These are phyloP conservation scores for Ophiosphaerella herpotricha DNA, from an alignment of 2,329 filamentous ascomycete genomes.

Conservation along the genomic window DNA sequence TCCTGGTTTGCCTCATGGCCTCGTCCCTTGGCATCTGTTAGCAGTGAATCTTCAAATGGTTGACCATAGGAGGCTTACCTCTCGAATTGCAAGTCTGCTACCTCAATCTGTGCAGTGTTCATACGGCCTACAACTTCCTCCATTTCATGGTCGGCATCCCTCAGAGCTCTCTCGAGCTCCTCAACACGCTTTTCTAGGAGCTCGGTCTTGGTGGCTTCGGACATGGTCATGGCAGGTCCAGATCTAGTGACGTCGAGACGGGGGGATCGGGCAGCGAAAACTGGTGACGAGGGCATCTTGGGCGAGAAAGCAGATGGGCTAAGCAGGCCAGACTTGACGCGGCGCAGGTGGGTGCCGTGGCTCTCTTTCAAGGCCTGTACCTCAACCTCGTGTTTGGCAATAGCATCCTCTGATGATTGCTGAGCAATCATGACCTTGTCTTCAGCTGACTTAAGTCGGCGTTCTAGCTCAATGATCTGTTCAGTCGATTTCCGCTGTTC, in stretches of 20 bases:
- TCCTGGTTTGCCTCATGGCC: slow-evolving; percentile 71
- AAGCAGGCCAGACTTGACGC: slow-evolving; percentile 63
- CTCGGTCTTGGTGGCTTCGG: slow-evolving; percentile 74
- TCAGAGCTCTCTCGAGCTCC: slow-evolving; percentile 81
- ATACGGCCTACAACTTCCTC: slow-evolving; percentile 80
- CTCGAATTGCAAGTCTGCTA: slow-evolving; percentile 75
- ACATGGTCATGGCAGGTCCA: slow-evolving; percentile 62
- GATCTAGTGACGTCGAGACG: slow-evolving; percentile 65
- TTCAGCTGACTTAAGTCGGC: slow-evolving; percentile 78
- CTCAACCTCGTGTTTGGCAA: slow-evolving; percentile 85
- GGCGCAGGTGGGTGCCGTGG: slow-evolving; percentile 75
- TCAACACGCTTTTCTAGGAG: slow-evolving; percentile 76
- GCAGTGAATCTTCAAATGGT: background rate
- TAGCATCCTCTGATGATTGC: slow-evolving; percentile 81
- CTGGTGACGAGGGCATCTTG: slow-evolving; percentile 65
- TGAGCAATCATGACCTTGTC: slow-evolving; percentile 83
- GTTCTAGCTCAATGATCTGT: slow-evolving; percentile 83
- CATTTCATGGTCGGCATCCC: slow-evolving; percentile 79
- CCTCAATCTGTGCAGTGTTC: slow-evolving; percentile 82
- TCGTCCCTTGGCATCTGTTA: slow-evolving; percentile 61
- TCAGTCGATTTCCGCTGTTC: slow-evolving; percentile 80
- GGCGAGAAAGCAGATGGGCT: slow-evolving; percentile 58
- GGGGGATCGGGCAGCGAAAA: slow-evolving; percentile 64
- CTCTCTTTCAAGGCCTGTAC: slow-evolving; percentile 75
- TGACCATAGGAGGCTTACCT: slow-evolving; percentile 46